Evolutionary conservation across 1,284 basidiomycete genomes (phyloP).

Genomic region (Chalciporus sp.): DNA sequence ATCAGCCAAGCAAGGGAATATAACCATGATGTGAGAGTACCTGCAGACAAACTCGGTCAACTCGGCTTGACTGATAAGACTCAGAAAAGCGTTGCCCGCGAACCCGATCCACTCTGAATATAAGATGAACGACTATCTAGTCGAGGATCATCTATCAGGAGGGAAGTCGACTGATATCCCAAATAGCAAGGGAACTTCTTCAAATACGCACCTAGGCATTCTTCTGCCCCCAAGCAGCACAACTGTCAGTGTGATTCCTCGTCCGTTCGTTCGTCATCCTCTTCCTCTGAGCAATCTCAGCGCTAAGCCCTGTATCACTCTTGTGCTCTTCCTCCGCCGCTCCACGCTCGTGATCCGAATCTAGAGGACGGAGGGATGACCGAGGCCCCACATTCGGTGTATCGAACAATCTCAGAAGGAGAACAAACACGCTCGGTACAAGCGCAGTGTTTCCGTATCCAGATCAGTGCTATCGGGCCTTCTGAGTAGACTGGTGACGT

Average conservation of each 20-base stretch:
- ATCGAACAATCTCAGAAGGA: constrained; percentile 85
- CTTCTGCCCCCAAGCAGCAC: constrained; percentile 88
- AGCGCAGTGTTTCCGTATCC: constrained; percentile 94
- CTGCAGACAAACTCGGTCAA: constrained; percentile 37
- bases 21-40: background rate
- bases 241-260: constrained; percentile 92
- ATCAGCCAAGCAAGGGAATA: constrained; percentile 5
- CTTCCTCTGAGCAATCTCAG: constrained; percentile 80
- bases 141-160: constrained; percentile 76
- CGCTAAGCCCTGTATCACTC: constrained; percentile 74
- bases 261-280: constrained; percentile 68
- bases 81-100: constrained; percentile 91
- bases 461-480: constrained; percentile 94
- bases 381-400: constrained; percentile 42
- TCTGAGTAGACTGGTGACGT: constrained; percentile 91
- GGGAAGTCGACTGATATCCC: background rate
- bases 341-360: constrained; percentile 54
- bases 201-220: constrained; percentile 67
- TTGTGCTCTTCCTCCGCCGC: constrained; percentile 68
- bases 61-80: constrained; percentile 82
- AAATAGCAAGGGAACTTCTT: background rate
- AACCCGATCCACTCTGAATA: constrained; percentile 88
- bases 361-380: constrained; percentile 56
- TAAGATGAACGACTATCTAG: constrained; percentile 84
- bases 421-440: constrained; percentile 89